Evolutionary conservation across 1,139 yeast genomes (phyloP).

Genomic region (Ogataea hybrid): DNA sequence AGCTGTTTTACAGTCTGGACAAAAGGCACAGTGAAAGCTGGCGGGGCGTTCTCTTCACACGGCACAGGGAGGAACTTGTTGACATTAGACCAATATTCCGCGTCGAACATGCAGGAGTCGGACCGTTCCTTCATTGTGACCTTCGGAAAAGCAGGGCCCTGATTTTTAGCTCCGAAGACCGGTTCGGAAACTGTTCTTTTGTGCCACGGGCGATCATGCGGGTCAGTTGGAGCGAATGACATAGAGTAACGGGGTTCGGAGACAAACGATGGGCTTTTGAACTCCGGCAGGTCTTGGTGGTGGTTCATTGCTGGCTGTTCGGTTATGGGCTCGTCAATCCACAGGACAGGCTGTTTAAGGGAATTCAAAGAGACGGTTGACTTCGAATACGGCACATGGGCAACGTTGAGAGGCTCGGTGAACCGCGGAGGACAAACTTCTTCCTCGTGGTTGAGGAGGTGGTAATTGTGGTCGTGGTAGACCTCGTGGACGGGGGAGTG

Average conservation of each 20-base stretch:
- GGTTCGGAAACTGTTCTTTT: slow-evolving; percentile 17
- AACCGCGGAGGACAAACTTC: neutral
- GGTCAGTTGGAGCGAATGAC: neutral
- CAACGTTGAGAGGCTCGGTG: neutral
- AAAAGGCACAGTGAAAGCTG: slow-evolving; percentile 11
- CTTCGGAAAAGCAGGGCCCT: slow-evolving; percentile 13
- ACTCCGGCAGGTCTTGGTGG: neutral
- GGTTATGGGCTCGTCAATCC: neutral
- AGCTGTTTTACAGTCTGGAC: slow-evolving; percentile 12
- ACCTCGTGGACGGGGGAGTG: neutral
- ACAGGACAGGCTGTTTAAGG: neutral
- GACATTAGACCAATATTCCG: slow-evolving; percentile 16
- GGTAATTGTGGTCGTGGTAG: neutral
- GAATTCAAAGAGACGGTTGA: neutral
- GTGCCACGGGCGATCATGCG: slow-evolving; percentile 1
- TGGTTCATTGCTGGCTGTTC: neutral
- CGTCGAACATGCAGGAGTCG: slow-evolving; percentile 8
- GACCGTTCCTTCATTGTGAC: slow-evolving; percentile 18
- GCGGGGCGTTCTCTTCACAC: slow-evolving; percentile 16
- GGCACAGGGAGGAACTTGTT: slow-evolving; percentile 12
- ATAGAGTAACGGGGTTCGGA: neutral
- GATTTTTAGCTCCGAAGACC: neutral
- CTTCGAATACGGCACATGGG: neutral
- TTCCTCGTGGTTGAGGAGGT: neutral
- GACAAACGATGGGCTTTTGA: neutral